These are phyloP conservation scores for Trametes gibbosa DNA, from an alignment of 768 basidiomycete species.

Conservation along the genomic window DNA sequence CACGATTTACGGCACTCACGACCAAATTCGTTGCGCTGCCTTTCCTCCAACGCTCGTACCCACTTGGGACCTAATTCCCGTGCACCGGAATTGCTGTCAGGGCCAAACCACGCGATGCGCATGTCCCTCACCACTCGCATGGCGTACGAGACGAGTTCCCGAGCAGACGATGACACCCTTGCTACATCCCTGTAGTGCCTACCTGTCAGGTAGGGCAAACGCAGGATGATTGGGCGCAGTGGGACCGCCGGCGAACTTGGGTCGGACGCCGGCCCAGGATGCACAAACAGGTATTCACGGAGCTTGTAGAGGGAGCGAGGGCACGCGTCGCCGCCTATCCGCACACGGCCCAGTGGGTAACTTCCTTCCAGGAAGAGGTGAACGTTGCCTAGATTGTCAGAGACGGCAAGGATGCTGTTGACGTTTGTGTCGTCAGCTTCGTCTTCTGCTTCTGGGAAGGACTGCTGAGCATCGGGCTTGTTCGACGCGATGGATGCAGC, in stretches of 20 bases:
- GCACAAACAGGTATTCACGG: constrained; percentile 44
- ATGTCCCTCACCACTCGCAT: constrained; percentile 73
- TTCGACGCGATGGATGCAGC: constrained; percentile 60
- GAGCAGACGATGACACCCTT: constrained; percentile 61
- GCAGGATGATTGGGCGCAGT: constrained; percentile 45
- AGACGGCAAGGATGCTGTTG: constrained; percentile 57
- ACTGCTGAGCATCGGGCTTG: constrained; percentile 30
- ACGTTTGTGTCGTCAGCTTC: constrained; percentile 52
- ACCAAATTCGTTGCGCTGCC: constrained; percentile 64
- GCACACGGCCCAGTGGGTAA: constrained; percentile 62
- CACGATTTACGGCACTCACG: constrained; percentile 36
- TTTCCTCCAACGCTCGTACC: constrained; percentile 61
- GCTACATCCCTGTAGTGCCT: constrained; percentile 67
- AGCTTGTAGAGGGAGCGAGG: constrained; percentile 45
- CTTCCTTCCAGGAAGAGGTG: constrained; percentile 74
- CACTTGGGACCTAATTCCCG: constrained; percentile 72
- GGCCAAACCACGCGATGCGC: constrained; percentile 70
- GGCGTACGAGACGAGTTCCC: constrained; percentile 70
- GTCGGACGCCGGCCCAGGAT: constrained; percentile 38
- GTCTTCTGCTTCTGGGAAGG: constrained; percentile 36
- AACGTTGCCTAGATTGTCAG: constrained; percentile 57
- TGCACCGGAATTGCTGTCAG: constrained; percentile 62
- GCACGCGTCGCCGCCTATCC: constrained; percentile 31
- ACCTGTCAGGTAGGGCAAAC: constrained; percentile 55
- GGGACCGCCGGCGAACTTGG: constrained; percentile 28